Evolutionary conservation across 2,329 filamentous ascomycete genomes (phyloP).

Genomic region (Pseudogymnoascus destructans): DNA sequence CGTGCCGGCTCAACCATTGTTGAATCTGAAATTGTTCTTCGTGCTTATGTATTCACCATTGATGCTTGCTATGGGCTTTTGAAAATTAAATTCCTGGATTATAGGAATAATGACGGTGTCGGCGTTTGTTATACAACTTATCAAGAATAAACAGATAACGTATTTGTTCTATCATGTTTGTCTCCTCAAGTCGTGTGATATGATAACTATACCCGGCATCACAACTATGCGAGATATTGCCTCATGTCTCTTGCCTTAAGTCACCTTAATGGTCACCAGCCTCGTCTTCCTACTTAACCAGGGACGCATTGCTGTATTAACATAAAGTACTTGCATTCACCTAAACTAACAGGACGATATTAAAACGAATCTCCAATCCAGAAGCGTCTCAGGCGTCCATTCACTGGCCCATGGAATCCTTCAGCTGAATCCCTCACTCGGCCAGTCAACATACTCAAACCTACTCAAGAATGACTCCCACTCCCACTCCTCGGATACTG

Average conservation of each 20-base stretch:
- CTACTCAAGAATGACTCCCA: not conserved
- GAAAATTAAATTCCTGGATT: not conserved
- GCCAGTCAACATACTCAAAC: not conserved
- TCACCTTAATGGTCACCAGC: too few species aligned
- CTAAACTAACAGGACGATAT: not conserved
- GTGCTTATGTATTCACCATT: conserved; percentile 9
- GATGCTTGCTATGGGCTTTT: conserved; percentile 6
- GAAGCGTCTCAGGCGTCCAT: not conserved
- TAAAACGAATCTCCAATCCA: not conserved
- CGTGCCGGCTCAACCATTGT: conserved; percentile 43
- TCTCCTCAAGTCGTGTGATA: not conserved
- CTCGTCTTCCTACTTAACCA: not conserved
- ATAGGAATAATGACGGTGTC: not conserved
- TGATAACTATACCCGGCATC: not conserved
- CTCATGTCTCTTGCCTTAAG: not conserved
- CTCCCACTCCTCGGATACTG: not conserved
- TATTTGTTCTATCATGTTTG: not conserved
- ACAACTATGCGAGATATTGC: not conserved
- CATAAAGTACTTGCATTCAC: not conserved
- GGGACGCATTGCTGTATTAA: not conserved
- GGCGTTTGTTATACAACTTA: conserved; percentile 6
- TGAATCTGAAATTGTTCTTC: conserved; percentile 7
- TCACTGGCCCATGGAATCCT: not conserved
- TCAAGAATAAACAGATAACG: not conserved
- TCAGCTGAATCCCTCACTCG: not conserved